Evolutionary conservation across 176 grass and related monocot genomes (phyloP).

Genomic region (Ananas comosus): DNA sequence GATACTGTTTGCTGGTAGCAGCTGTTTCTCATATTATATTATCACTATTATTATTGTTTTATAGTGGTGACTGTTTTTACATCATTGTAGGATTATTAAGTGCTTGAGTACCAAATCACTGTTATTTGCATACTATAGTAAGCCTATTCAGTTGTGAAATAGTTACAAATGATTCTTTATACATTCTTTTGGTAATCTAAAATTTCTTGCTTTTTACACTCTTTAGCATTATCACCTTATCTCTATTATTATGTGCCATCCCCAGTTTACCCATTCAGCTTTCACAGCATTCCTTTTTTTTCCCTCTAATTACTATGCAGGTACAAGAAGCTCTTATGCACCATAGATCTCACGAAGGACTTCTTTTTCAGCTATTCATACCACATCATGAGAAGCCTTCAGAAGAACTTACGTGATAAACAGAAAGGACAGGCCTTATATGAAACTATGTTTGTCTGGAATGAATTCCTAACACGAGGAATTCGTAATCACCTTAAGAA

Average conservation of each 20-base stretch:
- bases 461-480: slow-evolving; percentile 57
- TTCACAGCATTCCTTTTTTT: slow-evolving; percentile 3
- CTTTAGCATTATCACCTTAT: not conserved
- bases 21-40: not conserved
- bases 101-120: no score
- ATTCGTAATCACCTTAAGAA: slow-evolving; percentile 46
- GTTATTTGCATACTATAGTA: no score
- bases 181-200: no score
- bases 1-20: not conserved
- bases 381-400: slow-evolving; percentile 78
- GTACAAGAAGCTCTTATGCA: slow-evolving; percentile 75
- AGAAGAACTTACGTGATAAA: slow-evolving; percentile 68
- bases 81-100: no score
- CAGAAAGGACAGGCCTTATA: slow-evolving; percentile 48
- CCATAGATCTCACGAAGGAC: slow-evolving; percentile 86
- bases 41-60: not conserved
- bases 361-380: slow-evolving; percentile 95
- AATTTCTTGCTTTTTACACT: not conserved
- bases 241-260: not conserved
- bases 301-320: slow-evolving; percentile 33
- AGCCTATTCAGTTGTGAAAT: no score
- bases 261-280: slow-evolving; percentile 4
- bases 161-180: no score
- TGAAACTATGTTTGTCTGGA: slow-evolving; percentile 91
- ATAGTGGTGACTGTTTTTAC: no score